Evolutionary conservation across 129 eudicot genomes (phyloP).

Genomic region (Kitagawia praeruptora): DNA sequence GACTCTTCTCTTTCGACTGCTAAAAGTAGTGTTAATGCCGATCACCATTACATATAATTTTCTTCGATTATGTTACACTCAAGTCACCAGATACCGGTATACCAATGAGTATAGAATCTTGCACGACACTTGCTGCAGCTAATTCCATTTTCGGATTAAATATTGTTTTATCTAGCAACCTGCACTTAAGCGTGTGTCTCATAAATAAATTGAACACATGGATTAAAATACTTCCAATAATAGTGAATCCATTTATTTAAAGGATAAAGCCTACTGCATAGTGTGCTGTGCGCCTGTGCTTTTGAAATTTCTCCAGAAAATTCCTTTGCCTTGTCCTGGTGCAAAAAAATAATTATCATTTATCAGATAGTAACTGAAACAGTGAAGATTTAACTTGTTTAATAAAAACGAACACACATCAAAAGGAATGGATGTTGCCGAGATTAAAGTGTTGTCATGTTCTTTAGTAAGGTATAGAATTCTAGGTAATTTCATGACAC

Average conservation of each 20-base stretch:
- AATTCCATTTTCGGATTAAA: slow-evolving; percentile 88
- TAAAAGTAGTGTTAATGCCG: slow-evolving; percentile 89
- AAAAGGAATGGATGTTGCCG: not conserved
- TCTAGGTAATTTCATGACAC: slow-evolving; percentile 16
- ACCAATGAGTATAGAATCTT: slow-evolving; percentile 65
- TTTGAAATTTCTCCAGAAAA: slow-evolving; percentile 50
- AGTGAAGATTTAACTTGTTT: not conserved
- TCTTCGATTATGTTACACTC: slow-evolving; percentile 44
- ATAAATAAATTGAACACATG: not conserved
- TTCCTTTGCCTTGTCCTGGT: slow-evolving; percentile 36
- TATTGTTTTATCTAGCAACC: slow-evolving; percentile 60
- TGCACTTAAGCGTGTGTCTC: slow-evolving; percentile 14
- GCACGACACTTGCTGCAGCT: slow-evolving; percentile 92
- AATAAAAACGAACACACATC: not conserved
- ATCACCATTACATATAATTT: slow-evolving; percentile 82
- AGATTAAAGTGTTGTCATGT: not conserved
- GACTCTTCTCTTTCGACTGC: slow-evolving; percentile 87
- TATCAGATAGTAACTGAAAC: not conserved
- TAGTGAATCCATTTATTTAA: not conserved
- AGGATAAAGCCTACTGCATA: slow-evolving; percentile 43
- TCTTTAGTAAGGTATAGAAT: not conserved
- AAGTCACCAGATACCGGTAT: slow-evolving; percentile 57
- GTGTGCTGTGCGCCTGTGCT: slow-evolving; percentile 54
- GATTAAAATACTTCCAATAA: not conserved
- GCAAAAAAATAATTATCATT: slow-evolving; percentile 3